Evolutionary conservation across 23 red algal species (phyloP).

Genomic region (Gracilariopsis chorda): DNA sequence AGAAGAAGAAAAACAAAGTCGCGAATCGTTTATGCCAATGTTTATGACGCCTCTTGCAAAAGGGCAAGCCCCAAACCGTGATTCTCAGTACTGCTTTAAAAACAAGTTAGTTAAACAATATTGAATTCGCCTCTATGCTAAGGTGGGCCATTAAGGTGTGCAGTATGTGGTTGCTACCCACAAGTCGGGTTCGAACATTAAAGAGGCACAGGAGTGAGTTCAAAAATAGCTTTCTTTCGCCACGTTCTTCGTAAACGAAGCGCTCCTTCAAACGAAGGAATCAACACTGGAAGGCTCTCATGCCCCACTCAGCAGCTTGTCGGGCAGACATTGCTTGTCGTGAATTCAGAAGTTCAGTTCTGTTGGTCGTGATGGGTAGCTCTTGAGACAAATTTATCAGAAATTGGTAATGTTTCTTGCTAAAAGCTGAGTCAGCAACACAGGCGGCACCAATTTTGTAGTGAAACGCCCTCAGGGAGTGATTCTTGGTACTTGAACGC

Average conservation of each 20-base stretch:
- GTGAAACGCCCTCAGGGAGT: too few relatives aligned
- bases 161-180: background rate
- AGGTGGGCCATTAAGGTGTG: background rate
- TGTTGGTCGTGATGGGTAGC: background rate
- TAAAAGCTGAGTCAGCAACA: conserved; percentile 6
- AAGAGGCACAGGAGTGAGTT: background rate
- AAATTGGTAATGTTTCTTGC: background rate
- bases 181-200: background rate
- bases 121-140: background rate
- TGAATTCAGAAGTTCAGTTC: background rate
- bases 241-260: background rate
- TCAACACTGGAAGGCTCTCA: background rate
- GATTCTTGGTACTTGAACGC: too few relatives aligned
- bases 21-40: background rate
- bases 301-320: conserved; percentile 12
- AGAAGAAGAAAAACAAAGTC: background rate
- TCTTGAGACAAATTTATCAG: conserved; percentile 2
- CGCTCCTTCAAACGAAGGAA: background rate
- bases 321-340: background rate
- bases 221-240: background rate
- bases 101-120: background rate
- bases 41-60: background rate
- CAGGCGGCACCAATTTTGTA: too few relatives aligned
- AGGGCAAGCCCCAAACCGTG: background rate
- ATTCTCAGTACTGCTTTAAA: background rate